Percentiles rank a stretch among this genome's conserved stretches.
Evolutionary conservation across 2,329 filamentous ascomycete genomes (phyloP).

Genomic region (Tolypocladium sp.): DNA sequence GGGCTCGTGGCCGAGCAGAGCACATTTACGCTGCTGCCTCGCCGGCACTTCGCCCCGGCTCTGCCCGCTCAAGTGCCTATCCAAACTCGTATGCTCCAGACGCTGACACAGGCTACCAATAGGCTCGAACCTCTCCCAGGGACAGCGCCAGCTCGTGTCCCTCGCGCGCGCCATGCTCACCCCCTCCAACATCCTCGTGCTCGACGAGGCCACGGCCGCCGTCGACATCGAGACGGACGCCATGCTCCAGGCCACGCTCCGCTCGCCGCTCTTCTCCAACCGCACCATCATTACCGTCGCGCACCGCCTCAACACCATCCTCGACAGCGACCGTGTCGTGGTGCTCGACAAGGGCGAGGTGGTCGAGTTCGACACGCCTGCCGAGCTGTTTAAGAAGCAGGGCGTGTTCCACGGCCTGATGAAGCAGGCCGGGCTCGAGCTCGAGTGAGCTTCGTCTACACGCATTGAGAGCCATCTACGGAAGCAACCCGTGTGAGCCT

Average conservation of each 20-base stretch:
- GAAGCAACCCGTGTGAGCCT: neutral
- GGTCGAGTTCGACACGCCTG: constrained; percentile 84
- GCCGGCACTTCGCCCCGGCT: neutral
- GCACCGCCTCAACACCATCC: constrained; percentile 95
- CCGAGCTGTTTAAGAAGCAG: constrained; percentile 62
- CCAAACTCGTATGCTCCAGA: neutral
- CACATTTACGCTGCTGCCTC: neutral
- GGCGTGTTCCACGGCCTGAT: constrained; percentile 85
- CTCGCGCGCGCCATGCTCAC: constrained; percentile 89
- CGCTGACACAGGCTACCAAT: neutral
- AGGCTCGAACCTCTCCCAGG: constrained; percentile 93
- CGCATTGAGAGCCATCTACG: neutral
- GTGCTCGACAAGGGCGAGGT: constrained; percentile 88
- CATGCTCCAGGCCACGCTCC: constrained; percentile 54
- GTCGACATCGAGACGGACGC: constrained; percentile 62
- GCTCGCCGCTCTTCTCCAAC: constrained; percentile 66
- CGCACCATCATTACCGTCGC: constrained; percentile 97
- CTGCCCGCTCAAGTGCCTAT: neutral
- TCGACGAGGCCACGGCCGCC: constrained; percentile 89
- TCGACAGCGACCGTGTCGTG: constrained; percentile 80
- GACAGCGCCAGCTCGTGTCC: constrained; percentile 89
- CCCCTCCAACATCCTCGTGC: constrained; percentile 90
- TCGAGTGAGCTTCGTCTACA: constrained; percentile 20
- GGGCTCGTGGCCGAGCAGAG: neutral
- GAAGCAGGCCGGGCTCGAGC: constrained; percentile 72